Base-by-base conservation (phyloP, 148 eudicot genomes). In the Silene conica region DNA sequence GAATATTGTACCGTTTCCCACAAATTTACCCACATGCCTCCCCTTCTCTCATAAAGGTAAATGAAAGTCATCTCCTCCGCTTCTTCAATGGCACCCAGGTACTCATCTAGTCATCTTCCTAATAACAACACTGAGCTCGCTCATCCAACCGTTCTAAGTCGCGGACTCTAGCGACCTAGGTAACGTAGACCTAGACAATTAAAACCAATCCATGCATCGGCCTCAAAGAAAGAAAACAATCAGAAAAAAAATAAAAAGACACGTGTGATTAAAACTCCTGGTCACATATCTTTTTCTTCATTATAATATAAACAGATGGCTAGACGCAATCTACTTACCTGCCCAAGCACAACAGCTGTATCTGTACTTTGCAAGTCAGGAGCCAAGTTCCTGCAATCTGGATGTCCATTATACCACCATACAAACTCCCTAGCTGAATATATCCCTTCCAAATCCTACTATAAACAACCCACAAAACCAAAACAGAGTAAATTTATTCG, bases 321-420 rank as follows among this genome's bases (percentile, higher is more conserved):
- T 16, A 19, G 28, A 22, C 21, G 16, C 6, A 64, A 14, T 64
- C 46, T 14, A 80, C 23, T 57, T 86, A 95, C 97, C 97, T 95
- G 98, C 71, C 98, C 97, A 76, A 95, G 90, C 82, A 94, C 86
- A 83, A 95, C 92, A 79, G 97, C 98, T 41, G 96, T 90, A 80
- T 95, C 96, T 23, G 90, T 82, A 82, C 82, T 87, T 76, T 83
- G 86, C 83, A 95, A 75, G 68, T 89, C 96, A 34, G 93, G 98
- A 73, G 90, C 79, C 58, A 92, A 74, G 69, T 88, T 75, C 61
- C 86, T 82, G 82, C 74, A 82, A 80, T 95, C 98, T 68, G 97
- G 97, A 72, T 95, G 98, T 69, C 98, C 98, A 83, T 95, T 95
- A 78, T 95, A 95, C 98, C 98, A 95, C 98, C 98, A 95, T 67